These are phyloP conservation scores for Phanerochaete sordida DNA, from an alignment of 768 basidiomycete species.

Conservation along the genomic window DNA sequence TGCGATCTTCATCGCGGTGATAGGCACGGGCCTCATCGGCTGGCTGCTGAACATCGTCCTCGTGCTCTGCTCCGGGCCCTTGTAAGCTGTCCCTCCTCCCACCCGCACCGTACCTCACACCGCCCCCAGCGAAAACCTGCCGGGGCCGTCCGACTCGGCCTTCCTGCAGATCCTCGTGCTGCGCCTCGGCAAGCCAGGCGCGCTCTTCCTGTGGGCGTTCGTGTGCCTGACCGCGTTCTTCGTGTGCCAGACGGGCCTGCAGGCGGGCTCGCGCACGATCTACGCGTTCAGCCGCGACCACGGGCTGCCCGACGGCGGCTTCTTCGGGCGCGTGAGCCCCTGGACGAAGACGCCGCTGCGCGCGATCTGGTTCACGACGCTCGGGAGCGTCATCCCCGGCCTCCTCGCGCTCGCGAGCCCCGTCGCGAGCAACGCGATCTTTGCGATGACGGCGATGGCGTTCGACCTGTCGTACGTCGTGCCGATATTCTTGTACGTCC, in stretches of 20 bases:
- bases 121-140: constrained; percentile 55
- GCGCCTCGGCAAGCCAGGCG: constrained; percentile 72
- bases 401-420: constrained; percentile 74
- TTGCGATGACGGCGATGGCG: constrained; percentile 76
- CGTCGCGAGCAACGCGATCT: constrained; percentile 77
- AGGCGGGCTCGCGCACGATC: constrained; percentile 8
- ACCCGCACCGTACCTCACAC: constrained; percentile 60
- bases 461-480: constrained; percentile 79
- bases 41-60: constrained; percentile 86
- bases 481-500: constrained; percentile 61
- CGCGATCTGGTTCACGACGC: constrained; percentile 72
- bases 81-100: constrained; percentile 39
- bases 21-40: constrained; percentile 73
- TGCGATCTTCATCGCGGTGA: constrained; percentile 63
- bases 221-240: constrained; percentile 72
- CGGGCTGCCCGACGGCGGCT: constrained; percentile 74
- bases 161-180: constrained; percentile 58
- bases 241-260: constrained; percentile 5
- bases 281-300: constrained; percentile 15
- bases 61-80: constrained; percentile 73
- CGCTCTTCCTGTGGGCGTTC: constrained; percentile 74
- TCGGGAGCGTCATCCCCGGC: constrained; percentile 64
- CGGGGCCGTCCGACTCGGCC: constrained; percentile 31
- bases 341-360: constrained; percentile 70
- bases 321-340: constrained; percentile 64